Conservation (phyloP, 495 filamentous ascomycete genomes). For the Talaromyces proteolyticus region DNA sequence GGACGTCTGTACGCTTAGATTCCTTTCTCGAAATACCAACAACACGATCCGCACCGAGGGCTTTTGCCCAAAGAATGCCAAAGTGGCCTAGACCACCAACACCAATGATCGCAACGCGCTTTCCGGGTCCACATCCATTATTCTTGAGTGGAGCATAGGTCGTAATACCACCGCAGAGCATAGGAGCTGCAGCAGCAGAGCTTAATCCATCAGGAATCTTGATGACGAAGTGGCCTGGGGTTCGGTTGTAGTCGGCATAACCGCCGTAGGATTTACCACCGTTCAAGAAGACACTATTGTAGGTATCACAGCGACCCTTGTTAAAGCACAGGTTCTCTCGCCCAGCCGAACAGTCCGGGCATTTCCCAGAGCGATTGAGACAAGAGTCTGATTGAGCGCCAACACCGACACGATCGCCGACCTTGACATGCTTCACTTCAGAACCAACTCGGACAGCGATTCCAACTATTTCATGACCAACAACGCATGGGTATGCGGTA, state of each 20-base stretch:
- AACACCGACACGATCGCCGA: slow-evolving; percentile 86
- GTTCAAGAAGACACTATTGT: slow-evolving; percentile 38
- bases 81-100: slow-evolving; percentile 82
- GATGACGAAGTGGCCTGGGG: slow-evolving; percentile 66
- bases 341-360: slow-evolving; percentile 59
- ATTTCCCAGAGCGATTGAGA: slow-evolving; percentile 52
- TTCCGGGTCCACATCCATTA: slow-evolving; percentile 73
- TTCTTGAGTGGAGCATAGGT: slow-evolving; percentile 74
- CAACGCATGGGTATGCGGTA: slow-evolving; percentile 42
- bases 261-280: slow-evolving; percentile 55
- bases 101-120: slow-evolving; percentile 77
- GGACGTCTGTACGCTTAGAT: slow-evolving; percentile 63
- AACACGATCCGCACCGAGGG: slow-evolving; percentile 69
- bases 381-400: slow-evolving; percentile 77
- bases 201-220: slow-evolving; percentile 67
- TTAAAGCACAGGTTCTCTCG: slow-evolving; percentile 62
- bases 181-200: slow-evolving; percentile 62
- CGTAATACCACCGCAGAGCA: slow-evolving; percentile 83
- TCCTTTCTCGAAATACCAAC: slow-evolving; percentile 69
- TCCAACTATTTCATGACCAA: slow-evolving; percentile 84
- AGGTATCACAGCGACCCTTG: slow-evolving; percentile 41
- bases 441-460: slow-evolving; percentile 70
- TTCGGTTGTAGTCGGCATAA: slow-evolving; percentile 70
- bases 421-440: slow-evolving; percentile 55
- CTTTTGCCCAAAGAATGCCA: slow-evolving; percentile 53